Conservation (phyloP, 2,329 filamentous ascomycete genomes). For the Colletotrichum cordylinicola region DNA sequence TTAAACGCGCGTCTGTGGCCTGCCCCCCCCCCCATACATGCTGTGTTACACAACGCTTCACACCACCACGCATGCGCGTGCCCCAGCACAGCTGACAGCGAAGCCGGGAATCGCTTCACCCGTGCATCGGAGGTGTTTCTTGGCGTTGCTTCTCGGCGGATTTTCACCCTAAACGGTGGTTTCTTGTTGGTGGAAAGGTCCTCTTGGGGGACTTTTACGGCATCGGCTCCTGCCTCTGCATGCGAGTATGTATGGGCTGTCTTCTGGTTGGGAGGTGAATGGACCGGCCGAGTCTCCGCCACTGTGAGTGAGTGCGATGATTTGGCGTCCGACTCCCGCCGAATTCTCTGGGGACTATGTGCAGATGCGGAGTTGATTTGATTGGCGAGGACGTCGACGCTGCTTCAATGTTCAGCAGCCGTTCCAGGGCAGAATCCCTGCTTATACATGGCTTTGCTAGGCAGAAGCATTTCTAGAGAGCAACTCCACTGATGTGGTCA, state of each 20-base stretch:
- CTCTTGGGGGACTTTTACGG: fast-evolving
- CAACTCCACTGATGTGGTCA: not conserved
- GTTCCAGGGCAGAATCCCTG: not conserved
- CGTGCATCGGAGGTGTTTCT: not conserved
- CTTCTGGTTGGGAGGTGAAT: not conserved
- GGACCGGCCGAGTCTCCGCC: not conserved
- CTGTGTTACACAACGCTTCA: not conserved
- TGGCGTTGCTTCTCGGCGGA: not conserved
- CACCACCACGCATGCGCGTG: not conserved
- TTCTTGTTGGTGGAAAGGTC: not conserved
- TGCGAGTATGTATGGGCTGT: not conserved
- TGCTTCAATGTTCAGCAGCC: not conserved
- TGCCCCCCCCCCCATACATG: not conserved
- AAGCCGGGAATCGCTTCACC: not conserved
- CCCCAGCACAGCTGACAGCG: not conserved
- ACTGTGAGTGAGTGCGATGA: not conserved
- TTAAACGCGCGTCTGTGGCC: not conserved
- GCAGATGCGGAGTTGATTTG: not conserved
- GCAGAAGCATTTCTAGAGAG: not conserved
- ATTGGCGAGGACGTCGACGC: not conserved
- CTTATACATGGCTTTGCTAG: not conserved
- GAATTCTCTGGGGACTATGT: not conserved
- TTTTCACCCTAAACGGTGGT: not conserved
- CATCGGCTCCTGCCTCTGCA: not conserved
- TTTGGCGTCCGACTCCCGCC: not conserved